Evolutionary conservation across 2,329 filamentous ascomycete genomes (phyloP).

Genomic region (Botryotinia globosa): DNA sequence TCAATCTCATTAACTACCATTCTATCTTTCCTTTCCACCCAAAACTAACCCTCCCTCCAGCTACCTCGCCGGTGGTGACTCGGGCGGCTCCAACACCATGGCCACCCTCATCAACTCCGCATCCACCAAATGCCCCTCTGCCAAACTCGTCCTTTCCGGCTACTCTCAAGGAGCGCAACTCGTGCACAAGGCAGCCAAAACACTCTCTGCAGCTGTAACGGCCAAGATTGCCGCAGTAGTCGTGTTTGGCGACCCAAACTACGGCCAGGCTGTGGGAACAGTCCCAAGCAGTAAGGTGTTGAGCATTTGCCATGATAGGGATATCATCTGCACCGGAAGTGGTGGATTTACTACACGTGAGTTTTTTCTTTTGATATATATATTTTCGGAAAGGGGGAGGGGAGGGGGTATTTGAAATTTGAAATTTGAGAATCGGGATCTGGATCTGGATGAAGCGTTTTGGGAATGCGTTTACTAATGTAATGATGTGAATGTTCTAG

Average conservation of each 20-base stretch:
- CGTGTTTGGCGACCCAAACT: slow-evolving; percentile 45
- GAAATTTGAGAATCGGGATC: background rate
- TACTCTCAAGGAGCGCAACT: slow-evolving; percentile 46
- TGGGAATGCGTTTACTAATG: slow-evolving; percentile 39
- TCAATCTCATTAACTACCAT: background rate
- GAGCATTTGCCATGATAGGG: slow-evolving; percentile 22
- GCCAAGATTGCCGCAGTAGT: slow-evolving; percentile 42
- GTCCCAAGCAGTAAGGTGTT: background rate
- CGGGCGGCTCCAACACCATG: slow-evolving; percentile 17
- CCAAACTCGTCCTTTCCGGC: slow-evolving; percentile 43
- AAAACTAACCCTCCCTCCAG: background rate
- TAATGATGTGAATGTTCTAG: slow-evolving; percentile 42
- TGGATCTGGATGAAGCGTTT: background rate
- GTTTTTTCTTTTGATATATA: background rate
- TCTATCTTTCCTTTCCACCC: background rate
- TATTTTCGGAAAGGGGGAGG: background rate
- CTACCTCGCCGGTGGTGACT: slow-evolving; percentile 10
- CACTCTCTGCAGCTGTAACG: slow-evolving; percentile 34
- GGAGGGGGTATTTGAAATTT: too few species aligned
- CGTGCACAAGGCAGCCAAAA: slow-evolving; percentile 42
- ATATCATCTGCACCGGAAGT: background rate
- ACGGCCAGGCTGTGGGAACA: background rate
- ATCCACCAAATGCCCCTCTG: slow-evolving; percentile 39
- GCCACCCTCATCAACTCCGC: slow-evolving; percentile 38
- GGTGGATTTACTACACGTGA: slow-evolving; percentile 10